phyloP scores from a whole-genome alignment of 345 rosid species.

The Sisymbrium altissimum region DNA sequence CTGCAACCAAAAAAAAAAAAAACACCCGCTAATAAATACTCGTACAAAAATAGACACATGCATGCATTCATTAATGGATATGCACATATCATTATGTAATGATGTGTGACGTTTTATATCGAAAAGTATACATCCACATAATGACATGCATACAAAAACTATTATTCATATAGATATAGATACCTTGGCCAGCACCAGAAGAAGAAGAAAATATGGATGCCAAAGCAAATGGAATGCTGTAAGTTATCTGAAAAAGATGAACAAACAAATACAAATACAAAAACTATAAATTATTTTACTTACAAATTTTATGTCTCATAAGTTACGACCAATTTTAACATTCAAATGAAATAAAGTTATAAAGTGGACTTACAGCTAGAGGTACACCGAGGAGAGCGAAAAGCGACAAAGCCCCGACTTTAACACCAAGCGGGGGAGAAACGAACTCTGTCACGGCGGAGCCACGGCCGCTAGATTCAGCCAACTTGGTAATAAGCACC shows the following conservation, averaged over 20 bases:
- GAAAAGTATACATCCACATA: no score
- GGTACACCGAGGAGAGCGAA: slow-evolving; percentile 73
- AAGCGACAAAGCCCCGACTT: slow-evolving; percentile 51
- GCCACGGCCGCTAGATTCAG: slow-evolving; percentile 39
- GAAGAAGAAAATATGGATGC: slow-evolving; percentile 67
- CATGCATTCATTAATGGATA: background rate
- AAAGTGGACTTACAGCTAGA: slow-evolving; percentile 46
- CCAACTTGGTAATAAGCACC: slow-evolving; percentile 49
- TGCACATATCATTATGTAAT: no score
- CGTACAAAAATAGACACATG: background rate
- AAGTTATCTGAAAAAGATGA: slow-evolving; percentile 51
- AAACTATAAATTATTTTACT: no score
- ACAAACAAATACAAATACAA: no score
- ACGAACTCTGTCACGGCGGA: background rate
- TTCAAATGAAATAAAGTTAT: background rate
- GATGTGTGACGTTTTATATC: no score
- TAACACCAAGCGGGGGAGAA: slow-evolving; percentile 39
- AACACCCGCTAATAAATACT: background rate
- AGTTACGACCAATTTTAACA: background rate
- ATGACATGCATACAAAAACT: no score
- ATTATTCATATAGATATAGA: background rate
- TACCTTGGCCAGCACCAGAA: slow-evolving; percentile 83
- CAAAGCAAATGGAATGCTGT: slow-evolving; percentile 74
- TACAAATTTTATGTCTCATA: background rate
- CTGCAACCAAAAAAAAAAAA: slow-evolving; percentile 29